These are phyloP conservation scores for Alternaria novae-zelandiae DNA, from an alignment of 2,329 filamentous ascomycete species.

Conservation along the genomic window DNA sequence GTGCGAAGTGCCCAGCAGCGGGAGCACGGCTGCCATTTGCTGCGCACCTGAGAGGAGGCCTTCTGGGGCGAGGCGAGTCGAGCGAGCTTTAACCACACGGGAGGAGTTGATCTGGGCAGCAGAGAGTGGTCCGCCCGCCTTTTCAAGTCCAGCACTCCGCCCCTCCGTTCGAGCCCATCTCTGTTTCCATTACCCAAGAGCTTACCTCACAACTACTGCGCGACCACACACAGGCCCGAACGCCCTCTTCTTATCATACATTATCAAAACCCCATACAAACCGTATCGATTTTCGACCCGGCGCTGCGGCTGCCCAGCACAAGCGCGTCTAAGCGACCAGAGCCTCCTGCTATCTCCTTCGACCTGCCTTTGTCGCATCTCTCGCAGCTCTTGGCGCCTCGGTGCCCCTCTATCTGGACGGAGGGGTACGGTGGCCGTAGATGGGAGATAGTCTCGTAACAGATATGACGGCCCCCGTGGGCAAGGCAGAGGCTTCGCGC, in stretches of 20 bases:
- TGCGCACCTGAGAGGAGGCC: constrained; percentile 14
- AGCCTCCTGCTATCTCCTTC: constrained; percentile 33
- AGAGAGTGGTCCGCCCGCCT: constrained; percentile 38
- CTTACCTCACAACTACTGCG: constrained; percentile 55
- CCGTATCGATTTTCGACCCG: constrained; percentile 41
- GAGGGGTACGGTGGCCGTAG: constrained; percentile 55
- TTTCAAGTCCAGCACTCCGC: constrained; percentile 45
- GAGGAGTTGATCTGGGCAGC: constrained; percentile 25
- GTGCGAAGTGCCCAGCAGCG: constrained; percentile 20
- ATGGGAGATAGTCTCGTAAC: constrained; percentile 57
- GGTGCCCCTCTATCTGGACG: constrained; percentile 46
- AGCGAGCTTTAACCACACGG: constrained; percentile 26
- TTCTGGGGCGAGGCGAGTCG: constrained; percentile 20
- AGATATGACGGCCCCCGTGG: constrained; percentile 54
- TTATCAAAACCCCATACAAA: constrained; percentile 51
- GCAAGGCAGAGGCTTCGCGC: constrained; percentile 53
- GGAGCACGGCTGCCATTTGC: constrained; percentile 31
- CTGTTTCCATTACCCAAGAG: constrained; percentile 57
- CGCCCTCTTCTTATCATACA: constrained; percentile 50
- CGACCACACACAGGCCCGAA: constrained; percentile 44
- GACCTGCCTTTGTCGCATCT: constrained; percentile 41
- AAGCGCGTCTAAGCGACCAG: constrained; percentile 48
- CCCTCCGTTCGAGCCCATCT: constrained; percentile 37
- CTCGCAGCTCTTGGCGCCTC: constrained; percentile 42
- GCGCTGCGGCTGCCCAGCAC: constrained; percentile 41